Conservation (phyloP, 768 basidiomycete species). For the Boletus rufocinnamomeus region DNA sequence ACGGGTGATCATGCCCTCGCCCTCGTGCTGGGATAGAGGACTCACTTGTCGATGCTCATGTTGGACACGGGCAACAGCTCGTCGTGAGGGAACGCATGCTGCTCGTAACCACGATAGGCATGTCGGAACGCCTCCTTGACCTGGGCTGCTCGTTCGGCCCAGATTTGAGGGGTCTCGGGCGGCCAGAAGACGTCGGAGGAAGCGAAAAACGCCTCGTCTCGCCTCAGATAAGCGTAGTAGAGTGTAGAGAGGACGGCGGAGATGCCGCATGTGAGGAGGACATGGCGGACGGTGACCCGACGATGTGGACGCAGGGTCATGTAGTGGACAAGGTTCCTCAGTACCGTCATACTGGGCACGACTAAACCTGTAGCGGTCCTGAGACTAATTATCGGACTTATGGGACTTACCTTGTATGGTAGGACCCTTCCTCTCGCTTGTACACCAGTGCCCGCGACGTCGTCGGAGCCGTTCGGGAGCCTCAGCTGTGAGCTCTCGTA, state of each 20-base stretch:
- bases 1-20: neutral
- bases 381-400: no score
- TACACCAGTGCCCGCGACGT: no score
- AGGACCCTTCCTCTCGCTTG: no score
- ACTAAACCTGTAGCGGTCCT: no score
- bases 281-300: slow-evolving; percentile 18
- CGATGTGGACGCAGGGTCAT: slow-evolving; percentile 10
- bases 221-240: slow-evolving; percentile 20
- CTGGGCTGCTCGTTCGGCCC: slow-evolving; percentile 53
- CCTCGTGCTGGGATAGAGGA: neutral
- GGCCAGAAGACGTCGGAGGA: slow-evolving; percentile 3
- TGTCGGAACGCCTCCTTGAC: slow-evolving; percentile 66
- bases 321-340: slow-evolving; percentile 7
- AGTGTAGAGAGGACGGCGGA: slow-evolving; percentile 14
- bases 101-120: slow-evolving; percentile 66
- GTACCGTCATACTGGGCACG: neutral
- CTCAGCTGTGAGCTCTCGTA: no score
- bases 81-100: slow-evolving; percentile 62
- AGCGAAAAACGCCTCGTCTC: neutral
- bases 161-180: slow-evolving; percentile 34
- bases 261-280: slow-evolving; percentile 18
- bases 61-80: slow-evolving; percentile 60
- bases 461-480: no score
- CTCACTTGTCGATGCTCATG: slow-evolving; percentile 51
- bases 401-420: no score